Base-by-base conservation (phyloP, 208 protist genomes). In the Angomonas deanei region DNA sequence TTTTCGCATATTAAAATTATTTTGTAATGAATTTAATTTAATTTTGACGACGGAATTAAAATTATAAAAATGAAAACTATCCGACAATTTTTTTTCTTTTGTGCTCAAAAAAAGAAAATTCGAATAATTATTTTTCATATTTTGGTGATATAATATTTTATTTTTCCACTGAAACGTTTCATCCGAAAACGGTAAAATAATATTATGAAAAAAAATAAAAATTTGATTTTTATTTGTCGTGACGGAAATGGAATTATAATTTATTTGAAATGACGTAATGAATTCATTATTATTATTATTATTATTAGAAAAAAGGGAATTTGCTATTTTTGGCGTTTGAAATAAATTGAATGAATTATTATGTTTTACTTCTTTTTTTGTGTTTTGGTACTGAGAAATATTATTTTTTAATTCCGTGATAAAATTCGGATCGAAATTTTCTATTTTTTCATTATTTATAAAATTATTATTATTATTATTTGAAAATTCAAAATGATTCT, bases 381-480 rank as follows among this genome's bases (percentile, higher is more conserved):
- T n/a, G n/a, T n/a, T n/a, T n/a, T n/a, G n/a, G n/a, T n/a, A n/a
- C n/a, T n/a, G n/a, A n/a, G n/a, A n/a, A n/a, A n/a, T n/a, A n/a
- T n/a, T n/a, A n/a, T n/a, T n/a, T n/a, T n/a, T n/a, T n/a, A n/a
- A n/a, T n/a, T n/a, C n/a, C 36, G 36, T n/a, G 15, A n/a, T 42
- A 42, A 15, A 42, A 42, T 42, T 42, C 15, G 15, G 15, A 42
- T n/a, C 8, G 36, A 15, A 15, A 42, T 42, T 42, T 42, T 42
- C 11, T n/a, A 42, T 42, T 8, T n/a, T 15, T n/a, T 42, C 11
- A 42, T 15, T n/a, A 15, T 15, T n/a, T 42, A n/a, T 42, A 42
- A n/a, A n/a, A 42, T 42, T 42, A 42, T 42, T 42, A 42, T 42
- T 42, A 42, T 42, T 42, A 42, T 42, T 42, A 42, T 42, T 42